Conservation (phyloP, 2,329 filamentous ascomycete genomes). For the Trichophyton benhamiae region DNA sequence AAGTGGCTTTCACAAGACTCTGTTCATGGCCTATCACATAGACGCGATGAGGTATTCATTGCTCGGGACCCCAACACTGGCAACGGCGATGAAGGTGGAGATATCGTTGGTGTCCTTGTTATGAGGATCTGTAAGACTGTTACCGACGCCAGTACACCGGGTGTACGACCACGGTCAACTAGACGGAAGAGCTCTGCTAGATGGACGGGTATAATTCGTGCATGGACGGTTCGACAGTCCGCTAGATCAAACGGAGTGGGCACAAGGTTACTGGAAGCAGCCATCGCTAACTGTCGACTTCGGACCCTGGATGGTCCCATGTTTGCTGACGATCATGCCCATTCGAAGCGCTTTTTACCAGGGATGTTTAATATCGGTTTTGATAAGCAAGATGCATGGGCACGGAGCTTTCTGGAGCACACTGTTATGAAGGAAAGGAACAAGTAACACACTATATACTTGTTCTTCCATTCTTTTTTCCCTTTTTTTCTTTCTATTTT, state of each 20-base stretch:
- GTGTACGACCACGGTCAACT: slow-evolving; percentile 8
- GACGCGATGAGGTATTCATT: slow-evolving; percentile 50
- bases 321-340: slow-evolving; percentile 68
- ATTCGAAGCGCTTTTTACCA: slow-evolving; percentile 53
- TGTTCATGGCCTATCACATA: slow-evolving; percentile 21
- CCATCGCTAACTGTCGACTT: slow-evolving; percentile 54
- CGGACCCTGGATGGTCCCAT: slow-evolving; percentile 55
- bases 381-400: slow-evolving; percentile 46
- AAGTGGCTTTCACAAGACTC: slow-evolving; percentile 45
- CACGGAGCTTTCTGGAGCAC: slow-evolving; percentile 31
- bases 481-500: background rate
- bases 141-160: slow-evolving; percentile 8
- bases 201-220: slow-evolving; percentile 50
- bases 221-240: slow-evolving; percentile 63
- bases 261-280: slow-evolving; percentile 58
- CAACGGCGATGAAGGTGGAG: slow-evolving; percentile 44
- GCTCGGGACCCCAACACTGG: slow-evolving; percentile 27
- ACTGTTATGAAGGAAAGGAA: slow-evolving; percentile 15
- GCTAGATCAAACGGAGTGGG: slow-evolving; percentile 64
- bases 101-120: slow-evolving; percentile 59
- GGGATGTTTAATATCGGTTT: slow-evolving; percentile 51
- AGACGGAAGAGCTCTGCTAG: slow-evolving; percentile 13
- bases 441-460: background rate
- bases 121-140: slow-evolving; percentile 28
- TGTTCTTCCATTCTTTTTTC: too few species aligned